Conservation (phyloP, 768 basidiomycete genomes). For the Russula dissimulans region DNA sequence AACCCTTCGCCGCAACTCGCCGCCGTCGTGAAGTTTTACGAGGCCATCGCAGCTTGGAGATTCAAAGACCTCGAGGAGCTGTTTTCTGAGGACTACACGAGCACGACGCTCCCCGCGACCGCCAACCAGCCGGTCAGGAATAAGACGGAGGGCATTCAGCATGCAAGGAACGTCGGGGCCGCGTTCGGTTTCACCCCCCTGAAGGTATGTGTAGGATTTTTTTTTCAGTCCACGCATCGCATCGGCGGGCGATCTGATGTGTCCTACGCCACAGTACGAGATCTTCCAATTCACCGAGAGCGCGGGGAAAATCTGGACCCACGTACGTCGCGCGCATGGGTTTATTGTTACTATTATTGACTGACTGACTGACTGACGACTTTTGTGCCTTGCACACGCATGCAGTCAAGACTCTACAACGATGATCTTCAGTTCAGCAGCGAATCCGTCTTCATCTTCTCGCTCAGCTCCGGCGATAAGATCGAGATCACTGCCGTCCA, state of each 20-base stretch:
- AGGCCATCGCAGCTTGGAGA: neutral
- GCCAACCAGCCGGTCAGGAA: neutral
- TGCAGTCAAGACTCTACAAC: neutral
- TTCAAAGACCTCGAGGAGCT: neutral
- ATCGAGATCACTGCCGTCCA: conserved; percentile 8
- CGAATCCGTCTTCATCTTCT: conserved; percentile 10
- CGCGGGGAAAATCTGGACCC: conserved; percentile 1
- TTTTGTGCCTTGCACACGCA: neutral
- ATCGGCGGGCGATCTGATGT: neutral
- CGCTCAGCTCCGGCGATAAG: neutral
- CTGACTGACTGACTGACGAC: neutral
- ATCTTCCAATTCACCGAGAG: neutral
- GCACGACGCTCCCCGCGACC: neutral
- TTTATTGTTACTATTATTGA: neutral
- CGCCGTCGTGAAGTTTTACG: neutral
- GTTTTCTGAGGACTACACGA: neutral
- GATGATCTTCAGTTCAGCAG: neutral
- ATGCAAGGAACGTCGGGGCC: neutral
- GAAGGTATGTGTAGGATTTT: neutral
- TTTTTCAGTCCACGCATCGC: neutral
- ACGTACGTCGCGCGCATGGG: conserved; percentile 1
- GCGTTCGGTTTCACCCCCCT: neutral
- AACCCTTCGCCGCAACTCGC: conserved; percentile 7
- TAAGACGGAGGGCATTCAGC: neutral
- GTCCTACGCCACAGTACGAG: conserved; percentile 1